Conservation (phyloP, 805 yeast species). For the Ogataea trehaloabstinens region DNA sequence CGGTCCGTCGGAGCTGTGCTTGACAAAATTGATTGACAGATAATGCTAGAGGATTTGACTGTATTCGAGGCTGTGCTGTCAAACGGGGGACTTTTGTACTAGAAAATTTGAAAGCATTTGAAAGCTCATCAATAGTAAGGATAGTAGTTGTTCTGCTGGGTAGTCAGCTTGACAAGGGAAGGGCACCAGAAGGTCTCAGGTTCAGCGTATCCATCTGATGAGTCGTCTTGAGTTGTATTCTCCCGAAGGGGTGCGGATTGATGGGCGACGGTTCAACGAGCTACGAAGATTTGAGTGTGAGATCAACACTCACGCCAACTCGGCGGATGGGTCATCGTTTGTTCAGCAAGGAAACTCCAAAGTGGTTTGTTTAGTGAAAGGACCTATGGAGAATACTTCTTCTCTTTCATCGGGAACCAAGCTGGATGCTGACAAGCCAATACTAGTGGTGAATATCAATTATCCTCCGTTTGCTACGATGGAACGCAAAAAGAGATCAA, state of each 20-base stretch:
- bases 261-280: conserved; percentile 96
- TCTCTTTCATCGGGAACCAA: conserved; percentile 57
- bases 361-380: conserved; percentile 79
- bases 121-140: too few relatives aligned
- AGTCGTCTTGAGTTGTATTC: conserved; percentile 76
- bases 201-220: too few relatives aligned
- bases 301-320: conserved; percentile 82
- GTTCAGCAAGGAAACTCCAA: conserved; percentile 92
- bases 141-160: too few relatives aligned
- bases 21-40: too few relatives aligned
- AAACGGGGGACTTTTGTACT: too few relatives aligned
- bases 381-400: conserved; percentile 67
- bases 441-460: conserved; percentile 60
- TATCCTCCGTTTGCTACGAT: conserved; percentile 80
- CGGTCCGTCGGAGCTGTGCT: too few relatives aligned
- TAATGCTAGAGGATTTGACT: too few relatives aligned
- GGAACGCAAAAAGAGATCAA: conserved; percentile 65
- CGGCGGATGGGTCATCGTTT: conserved; percentile 89
- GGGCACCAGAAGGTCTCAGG: too few relatives aligned
- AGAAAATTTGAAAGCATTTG: too few relatives aligned
- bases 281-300: conserved; percentile 76
- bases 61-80: too few relatives aligned
- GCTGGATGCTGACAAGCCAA: conserved; percentile 51
- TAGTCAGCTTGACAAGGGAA: too few relatives aligned
- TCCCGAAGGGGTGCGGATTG: conserved; percentile 90